Evolutionary conservation across 2,329 filamentous ascomycete genomes (phyloP).

Genomic region (Claviceps quebecensis): DNA sequence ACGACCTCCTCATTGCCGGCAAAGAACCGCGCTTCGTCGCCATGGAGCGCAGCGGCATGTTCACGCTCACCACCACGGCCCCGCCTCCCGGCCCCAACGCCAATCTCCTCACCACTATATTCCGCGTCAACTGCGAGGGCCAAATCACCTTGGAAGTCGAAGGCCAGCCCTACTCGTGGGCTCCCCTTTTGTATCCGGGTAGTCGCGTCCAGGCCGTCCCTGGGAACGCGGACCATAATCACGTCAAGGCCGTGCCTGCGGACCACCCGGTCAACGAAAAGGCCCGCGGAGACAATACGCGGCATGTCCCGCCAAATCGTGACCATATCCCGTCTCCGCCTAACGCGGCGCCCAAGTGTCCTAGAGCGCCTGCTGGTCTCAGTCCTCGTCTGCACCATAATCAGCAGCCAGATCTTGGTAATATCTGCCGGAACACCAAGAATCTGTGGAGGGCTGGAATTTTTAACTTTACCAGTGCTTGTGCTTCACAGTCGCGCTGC

Average conservation of each 20-base stretch:
- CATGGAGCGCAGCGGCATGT: not conserved
- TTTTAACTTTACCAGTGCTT: not conserved
- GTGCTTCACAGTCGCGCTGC: not conserved
- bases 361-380: not conserved
- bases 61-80: not conserved
- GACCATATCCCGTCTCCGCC: not conserved
- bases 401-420: not conserved
- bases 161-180: not conserved
- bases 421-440: not conserved
- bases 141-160: not conserved
- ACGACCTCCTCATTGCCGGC: not conserved
- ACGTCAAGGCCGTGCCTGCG: not conserved
- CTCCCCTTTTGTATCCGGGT: too few relatives aligned
- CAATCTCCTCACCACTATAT: not conserved
- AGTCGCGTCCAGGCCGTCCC: not conserved
- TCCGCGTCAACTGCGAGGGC: constrained; percentile 1
- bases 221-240: not conserved
- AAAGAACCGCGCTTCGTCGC: not conserved
- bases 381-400: not conserved
- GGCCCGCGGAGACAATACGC: not conserved
- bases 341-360: not conserved
- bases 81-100: too few relatives aligned
- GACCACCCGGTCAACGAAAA: not conserved
- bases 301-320: not conserved
- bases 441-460: not conserved